Evolutionary conservation across 192 early-diverging fungal species (phyloP), one percentile per base, ranked within the genome.

Genomic region (Coemansia sp.): DNA sequence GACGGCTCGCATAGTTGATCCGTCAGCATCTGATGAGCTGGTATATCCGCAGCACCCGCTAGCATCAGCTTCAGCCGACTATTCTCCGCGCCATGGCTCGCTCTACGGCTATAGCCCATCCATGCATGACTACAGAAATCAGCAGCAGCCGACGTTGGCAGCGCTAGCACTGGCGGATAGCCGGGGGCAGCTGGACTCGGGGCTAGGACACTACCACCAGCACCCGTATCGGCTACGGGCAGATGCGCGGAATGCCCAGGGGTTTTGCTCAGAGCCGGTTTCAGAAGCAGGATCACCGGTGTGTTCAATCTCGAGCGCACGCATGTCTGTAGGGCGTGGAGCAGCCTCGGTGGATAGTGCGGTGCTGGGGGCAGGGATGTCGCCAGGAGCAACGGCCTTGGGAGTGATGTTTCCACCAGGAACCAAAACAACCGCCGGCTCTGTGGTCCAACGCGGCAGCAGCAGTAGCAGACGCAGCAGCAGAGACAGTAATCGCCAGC

Each of bases 141-240:
- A 57, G 7, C 64, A 67, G 12, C 70, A 72, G 59, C 70, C 70
- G 28, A 73, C 71, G 21, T 19, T 73, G 30, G 71, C 71, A 0
- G 59, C 71, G 19, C 53, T 73, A 26, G 71, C 71, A 21, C 49
- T 73, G 60, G 71, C 71, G 3, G 71, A 73, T 36, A 73, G 71
- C 48, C 64, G 60, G 4, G 71, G 71, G 1, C 56, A 73, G 33
- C 31, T 73, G 57, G 71, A 63, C 49, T 61, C 59, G 44, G 71
- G 59, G 9, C 60, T 73, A 13, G 71, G 63, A 10, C 58, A 63
- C 36, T 53, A 64, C 21, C 56, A 59, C 31, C 59, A 67, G 28
- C 61, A 58, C 37, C 70, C 71, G 23, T 49, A 57, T 19, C 44
- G 60, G 15, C 36, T 73, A 16, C 60, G 60, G 26, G 20, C 64